Evolutionary conservation across 345 rosid genomes (phyloP), one percentile per base, ranked within the genome.

Genomic region (Eutrema japonicum): DNA sequence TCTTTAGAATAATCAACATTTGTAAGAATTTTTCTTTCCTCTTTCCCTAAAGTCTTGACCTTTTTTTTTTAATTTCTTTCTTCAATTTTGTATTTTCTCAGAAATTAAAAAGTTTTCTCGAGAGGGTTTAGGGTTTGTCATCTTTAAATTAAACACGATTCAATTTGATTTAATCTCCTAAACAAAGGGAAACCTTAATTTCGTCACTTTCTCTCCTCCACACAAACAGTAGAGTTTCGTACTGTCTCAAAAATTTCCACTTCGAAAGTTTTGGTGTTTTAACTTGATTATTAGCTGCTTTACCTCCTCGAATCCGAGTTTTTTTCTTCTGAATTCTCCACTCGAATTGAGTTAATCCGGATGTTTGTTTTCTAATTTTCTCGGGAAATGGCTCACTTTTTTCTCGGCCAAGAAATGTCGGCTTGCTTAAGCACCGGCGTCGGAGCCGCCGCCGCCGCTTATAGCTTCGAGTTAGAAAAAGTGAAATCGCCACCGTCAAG

Each of bases 381-480:
- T 18, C 48, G n/a, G 22, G 43, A 8, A 27, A 54, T 32, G 36
- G 14, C 33, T 41, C n/a, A 4, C 3, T 29, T 66, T 16, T n/a
- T 3, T 32, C 36, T 40, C 54, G 45, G 11, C 36, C 38, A 49
- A 33, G 32, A 56, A 75, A 90, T 94, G 98, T 82, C 96, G 73
- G 86, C 98, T 7, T 91, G 85, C 71, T 41, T 91, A 69, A 91
- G 88, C 64, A 85, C 91, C 7, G 92, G 94, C 3, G 92, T 93
- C 5, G 88, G 93, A 30, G 82, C 86, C 70, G 74, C 89, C 33
- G 76, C 89, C 33, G 80, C 76, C 7, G 77, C 77, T 0, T 91
- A 87, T 55, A 88, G 83, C 8, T 79, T 94, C 50, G 96, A 94
- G 53, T 81, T 91, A 13, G 96, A 89, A n/a, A 72, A 88, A 10